These are phyloP conservation scores for Phytophthora litchii DNA, from an alignment of 352 stramenopile genomes.

Conservation along the genomic window DNA sequence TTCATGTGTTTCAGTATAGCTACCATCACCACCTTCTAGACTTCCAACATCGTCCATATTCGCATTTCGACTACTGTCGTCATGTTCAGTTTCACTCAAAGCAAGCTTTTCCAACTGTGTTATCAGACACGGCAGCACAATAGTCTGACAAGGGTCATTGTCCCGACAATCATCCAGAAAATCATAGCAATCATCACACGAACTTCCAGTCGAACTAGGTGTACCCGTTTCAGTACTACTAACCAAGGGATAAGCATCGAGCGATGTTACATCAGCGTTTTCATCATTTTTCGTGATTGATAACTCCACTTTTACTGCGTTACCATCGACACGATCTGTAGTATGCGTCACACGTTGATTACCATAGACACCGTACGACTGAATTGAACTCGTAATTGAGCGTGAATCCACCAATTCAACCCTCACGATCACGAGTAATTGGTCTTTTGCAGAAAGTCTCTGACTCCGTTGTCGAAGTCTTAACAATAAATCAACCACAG, in stretches of 20 bases:
- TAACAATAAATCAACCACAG: slow-evolving; percentile 38
- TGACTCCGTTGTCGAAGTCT: slow-evolving; percentile 46
- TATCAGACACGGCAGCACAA: slow-evolving; percentile 21
- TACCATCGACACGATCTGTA: slow-evolving; percentile 9
- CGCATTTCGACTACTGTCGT: not conserved
- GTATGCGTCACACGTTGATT: slow-evolving; percentile 34
- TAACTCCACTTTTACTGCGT: slow-evolving; percentile 30
- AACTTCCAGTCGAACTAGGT: slow-evolving; percentile 3
- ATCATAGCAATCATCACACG: slow-evolving; percentile 9
- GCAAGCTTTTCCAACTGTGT: slow-evolving; percentile 6
- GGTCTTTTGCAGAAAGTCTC: slow-evolving; percentile 28
- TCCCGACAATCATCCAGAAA: slow-evolving; percentile 19
- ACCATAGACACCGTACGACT: slow-evolving; percentile 39
- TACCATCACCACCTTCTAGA: too few relatives aligned
- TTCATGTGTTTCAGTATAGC: too few relatives aligned
- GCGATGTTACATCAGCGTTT: slow-evolving; percentile 18
- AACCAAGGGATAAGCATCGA: slow-evolving; percentile 34
- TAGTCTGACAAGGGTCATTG: slow-evolving; percentile 10
- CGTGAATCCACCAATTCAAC: slow-evolving; percentile 8
- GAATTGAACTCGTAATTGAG: slow-evolving; percentile 14
- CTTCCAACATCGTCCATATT: slow-evolving; percentile 1
- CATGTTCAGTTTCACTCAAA: not conserved
- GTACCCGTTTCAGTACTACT: not conserved
- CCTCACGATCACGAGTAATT: slow-evolving; percentile 34
- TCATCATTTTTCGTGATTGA: slow-evolving; percentile 21